Evolutionary conservation across 192 early-diverging fungal species (phyloP), one percentile per base, ranked within the genome.

Genomic region (Backusella tuberculispora): DNA sequence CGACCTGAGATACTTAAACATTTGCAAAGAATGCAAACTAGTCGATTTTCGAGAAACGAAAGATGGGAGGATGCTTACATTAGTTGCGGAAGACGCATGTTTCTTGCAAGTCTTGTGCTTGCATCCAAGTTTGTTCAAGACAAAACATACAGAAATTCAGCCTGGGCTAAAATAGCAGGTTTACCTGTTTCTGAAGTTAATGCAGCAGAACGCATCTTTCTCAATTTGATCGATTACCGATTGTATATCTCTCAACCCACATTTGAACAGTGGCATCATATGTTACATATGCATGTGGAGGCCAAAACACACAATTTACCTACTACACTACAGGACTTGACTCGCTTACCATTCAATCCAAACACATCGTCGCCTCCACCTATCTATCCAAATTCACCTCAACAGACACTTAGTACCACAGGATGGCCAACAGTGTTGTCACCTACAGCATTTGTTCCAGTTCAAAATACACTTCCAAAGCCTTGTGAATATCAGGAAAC

Each of bases 121-220:
- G 95, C 97, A 5, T 95, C 94, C 73, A 98, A 98, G 76, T 96
- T 91, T 78, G 87, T 93, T 64, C 89, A 89, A 75, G 97, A 98
- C 86, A 90, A 89, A 69, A 91, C 89, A 43, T 98, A 96, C 76
- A 87, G 90, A n/a, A 97, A 95, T 86, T 86, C 85, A 70, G 92
- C 94, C 3, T 98, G 97, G 97, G 86, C 95, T 50, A 94, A 93
- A 84, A 95, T 97, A 41, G 96, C 95, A 26, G 91, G 92, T 64
- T 86, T 98, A n/a, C 83, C 90, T 17, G 85, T 92, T 63, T 63
- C 80, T n/a, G 95, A 98, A 83, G 92, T 98, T 64, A 92, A 93
- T 85, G 86, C 86, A 44, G 90, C 92, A 77, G 96, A 98, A 84
- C 82, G 91, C 41, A 87, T 87, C 43, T 96, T 97, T 80, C 76